phyloP scores from a whole-genome alignment of 768 basidiomycete genomes.

The Neoboletus brunneissimus region DNA sequence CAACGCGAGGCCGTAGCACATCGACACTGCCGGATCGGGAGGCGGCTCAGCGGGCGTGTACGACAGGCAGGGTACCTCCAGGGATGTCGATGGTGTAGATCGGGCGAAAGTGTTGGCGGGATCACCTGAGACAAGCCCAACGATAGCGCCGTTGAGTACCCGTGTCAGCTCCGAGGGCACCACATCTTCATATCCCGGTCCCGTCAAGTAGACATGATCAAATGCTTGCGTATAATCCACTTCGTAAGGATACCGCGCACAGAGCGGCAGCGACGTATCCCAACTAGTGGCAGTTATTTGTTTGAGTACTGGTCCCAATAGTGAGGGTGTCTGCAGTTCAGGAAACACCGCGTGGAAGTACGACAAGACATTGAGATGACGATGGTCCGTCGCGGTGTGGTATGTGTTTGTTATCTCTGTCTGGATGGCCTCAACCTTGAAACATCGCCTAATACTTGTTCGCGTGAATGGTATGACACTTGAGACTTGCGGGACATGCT shows the following conservation, averaged over 20 bases:
- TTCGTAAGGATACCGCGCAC: constrained; percentile 68
- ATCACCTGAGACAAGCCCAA: constrained; percentile 57
- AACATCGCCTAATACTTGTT: neutral
- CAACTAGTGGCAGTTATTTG: constrained; percentile 50
- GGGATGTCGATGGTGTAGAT: neutral
- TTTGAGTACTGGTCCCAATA: constrained; percentile 17
- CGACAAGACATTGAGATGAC: constrained; percentile 66
- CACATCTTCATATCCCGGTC: constrained; percentile 79
- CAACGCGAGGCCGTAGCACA: constrained; percentile 73
- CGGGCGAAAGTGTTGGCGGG: neutral
- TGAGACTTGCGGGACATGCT: constrained; percentile 4
- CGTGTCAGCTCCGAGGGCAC: constrained; percentile 61
- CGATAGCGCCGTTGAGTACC: constrained; percentile 78
- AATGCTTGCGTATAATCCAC: constrained; percentile 57
- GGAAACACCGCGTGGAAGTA: constrained; percentile 65
- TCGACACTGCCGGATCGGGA: constrained; percentile 60
- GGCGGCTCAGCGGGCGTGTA: constrained; percentile 56
- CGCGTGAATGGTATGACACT: neutral
- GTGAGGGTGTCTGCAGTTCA: constrained; percentile 24
- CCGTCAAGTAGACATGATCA: constrained; percentile 63
- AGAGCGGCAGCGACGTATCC: constrained; percentile 68
- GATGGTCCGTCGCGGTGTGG: constrained; percentile 60
- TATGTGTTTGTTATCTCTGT: constrained; percentile 25
- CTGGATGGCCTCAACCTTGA: constrained; percentile 44
- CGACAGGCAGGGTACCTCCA: constrained; percentile 33